phyloP scores from a whole-genome alignment of 768 basidiomycete species.

The Phaffia australis region DNA sequence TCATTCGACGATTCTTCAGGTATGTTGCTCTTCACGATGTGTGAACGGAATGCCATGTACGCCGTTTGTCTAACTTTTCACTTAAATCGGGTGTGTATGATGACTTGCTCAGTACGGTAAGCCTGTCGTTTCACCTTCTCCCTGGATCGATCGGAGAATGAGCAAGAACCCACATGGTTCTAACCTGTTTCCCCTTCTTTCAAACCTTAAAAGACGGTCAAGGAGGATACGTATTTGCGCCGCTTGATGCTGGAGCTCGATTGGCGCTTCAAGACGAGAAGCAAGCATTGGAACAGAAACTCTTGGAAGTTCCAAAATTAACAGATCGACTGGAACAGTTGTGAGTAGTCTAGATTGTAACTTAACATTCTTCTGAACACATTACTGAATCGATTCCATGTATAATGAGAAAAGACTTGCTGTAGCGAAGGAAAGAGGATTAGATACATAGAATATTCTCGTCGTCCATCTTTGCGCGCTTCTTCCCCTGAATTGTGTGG shows the following conservation, averaged over 20 bases:
- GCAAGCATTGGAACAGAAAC: conserved; percentile 68
- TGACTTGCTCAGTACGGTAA: not conserved
- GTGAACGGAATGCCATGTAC: not conserved
- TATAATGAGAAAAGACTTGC: not conserved
- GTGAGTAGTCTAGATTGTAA: not conserved
- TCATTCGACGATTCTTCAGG: conserved; percentile 35
- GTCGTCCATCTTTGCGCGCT: too few species aligned
- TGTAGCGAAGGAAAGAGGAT: conserved; percentile 14
- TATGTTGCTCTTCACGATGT: conserved; percentile 13
- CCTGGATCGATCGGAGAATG: too few species aligned
- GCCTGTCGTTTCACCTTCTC: not conserved
- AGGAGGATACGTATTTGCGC: conserved; percentile 74
- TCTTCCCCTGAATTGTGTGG: too few species aligned
- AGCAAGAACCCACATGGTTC: too few species aligned
- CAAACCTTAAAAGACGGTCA: conserved; percentile 87
- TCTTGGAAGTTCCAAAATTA: conserved; percentile 85
- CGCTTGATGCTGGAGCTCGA: conserved; percentile 73
- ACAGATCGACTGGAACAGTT: conserved; percentile 37
- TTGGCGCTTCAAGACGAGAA: conserved; percentile 90
- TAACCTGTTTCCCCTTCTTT: too few species aligned
- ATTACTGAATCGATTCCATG: not conserved
- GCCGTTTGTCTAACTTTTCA: not conserved
- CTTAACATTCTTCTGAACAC: too few species aligned
- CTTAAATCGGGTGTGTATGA: not conserved
- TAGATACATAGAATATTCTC: not conserved